Evolutionary conservation across 768 basidiomycete species (phyloP).

Genomic region (Botryobasidium botryosum): DNA sequence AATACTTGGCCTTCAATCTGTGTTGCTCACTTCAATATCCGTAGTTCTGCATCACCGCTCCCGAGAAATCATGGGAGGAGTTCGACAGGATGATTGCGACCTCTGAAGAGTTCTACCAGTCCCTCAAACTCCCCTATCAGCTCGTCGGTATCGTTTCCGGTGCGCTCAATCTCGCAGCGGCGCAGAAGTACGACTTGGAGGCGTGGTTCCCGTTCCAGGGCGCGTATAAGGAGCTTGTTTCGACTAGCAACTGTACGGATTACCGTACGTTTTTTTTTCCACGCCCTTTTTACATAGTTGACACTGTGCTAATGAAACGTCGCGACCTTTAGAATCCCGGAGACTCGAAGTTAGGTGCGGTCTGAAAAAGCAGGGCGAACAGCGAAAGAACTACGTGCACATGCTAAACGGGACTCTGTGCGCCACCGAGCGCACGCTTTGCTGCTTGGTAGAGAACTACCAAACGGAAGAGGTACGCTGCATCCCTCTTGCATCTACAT

Average conservation of each 20-base stretch:
- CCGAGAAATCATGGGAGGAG: constrained; percentile 86
- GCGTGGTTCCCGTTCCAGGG: constrained; percentile 99
- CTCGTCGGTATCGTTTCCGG: constrained; percentile 92
- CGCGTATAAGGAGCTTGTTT: constrained; percentile 92
- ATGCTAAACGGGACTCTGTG: constrained; percentile 98
- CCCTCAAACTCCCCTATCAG: constrained; percentile 79
- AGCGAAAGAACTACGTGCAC: constrained; percentile 88
- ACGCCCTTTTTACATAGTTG: neutral
- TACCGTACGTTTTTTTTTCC: constrained; percentile 54
- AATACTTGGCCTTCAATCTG: neutral
- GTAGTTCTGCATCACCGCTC: constrained; percentile 88
- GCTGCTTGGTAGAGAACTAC: constrained; percentile 97
- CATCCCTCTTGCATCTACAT: neutral
- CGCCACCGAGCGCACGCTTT: constrained; percentile 90
- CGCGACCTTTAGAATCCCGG: constrained; percentile 51
- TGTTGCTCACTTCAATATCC: neutral
- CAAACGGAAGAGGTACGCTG: constrained; percentile 77
- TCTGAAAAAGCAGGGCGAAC: constrained; percentile 76
- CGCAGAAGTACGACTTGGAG: constrained; percentile 95
- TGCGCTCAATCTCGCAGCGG: constrained; percentile 88
- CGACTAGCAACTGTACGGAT: constrained; percentile 96
- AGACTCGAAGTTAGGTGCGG: constrained; percentile 89
- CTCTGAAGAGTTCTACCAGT: constrained; percentile 93
- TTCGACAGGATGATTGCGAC: constrained; percentile 81
- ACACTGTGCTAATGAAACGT: neutral